Evolutionary conservation across 2,329 filamentous ascomycete genomes (phyloP).

Genomic region (Paracoccidioides lutzii): DNA sequence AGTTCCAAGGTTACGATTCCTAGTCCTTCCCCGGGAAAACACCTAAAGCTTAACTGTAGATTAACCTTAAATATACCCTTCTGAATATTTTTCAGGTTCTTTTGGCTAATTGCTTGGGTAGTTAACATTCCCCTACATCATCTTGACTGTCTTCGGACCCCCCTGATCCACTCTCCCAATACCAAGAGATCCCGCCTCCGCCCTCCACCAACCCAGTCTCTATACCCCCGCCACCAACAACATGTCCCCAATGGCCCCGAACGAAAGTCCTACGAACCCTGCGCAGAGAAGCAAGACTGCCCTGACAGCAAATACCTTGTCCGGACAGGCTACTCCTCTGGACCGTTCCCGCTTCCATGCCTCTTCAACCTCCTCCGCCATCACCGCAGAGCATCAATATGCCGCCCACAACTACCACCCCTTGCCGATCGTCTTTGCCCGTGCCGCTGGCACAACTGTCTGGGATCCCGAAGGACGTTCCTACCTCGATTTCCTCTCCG

Average conservation of each 20-base stretch:
- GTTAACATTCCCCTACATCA: no score
- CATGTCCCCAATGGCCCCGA: slow-evolving; percentile 17
- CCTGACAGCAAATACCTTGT: slow-evolving; percentile 24
- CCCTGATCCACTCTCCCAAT: no score
- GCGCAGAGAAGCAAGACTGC: background rate
- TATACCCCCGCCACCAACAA: background rate
- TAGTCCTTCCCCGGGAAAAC: background rate
- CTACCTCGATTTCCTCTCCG: slow-evolving; percentile 95
- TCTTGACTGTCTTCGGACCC: no score
- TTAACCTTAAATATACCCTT: no score
- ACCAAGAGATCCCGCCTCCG: background rate
- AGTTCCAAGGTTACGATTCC: background rate
- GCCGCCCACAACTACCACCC: slow-evolving; percentile 99
- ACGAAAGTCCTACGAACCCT: slow-evolving; percentile 13
- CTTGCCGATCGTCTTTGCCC: slow-evolving; percentile 82
- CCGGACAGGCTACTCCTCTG: slow-evolving; percentile 20
- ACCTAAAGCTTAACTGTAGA: no score
- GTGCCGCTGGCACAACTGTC: slow-evolving; percentile 71
- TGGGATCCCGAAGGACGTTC: slow-evolving; percentile 95
- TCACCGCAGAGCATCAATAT: slow-evolving; percentile 65
- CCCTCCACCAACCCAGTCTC: background rate
- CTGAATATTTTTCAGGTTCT: no score
- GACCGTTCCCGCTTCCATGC: slow-evolving; percentile 51
- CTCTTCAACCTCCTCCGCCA: slow-evolving; percentile 64
- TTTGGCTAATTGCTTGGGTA: no score